A percentile compares a stretch with the other conserved stretches of the same genome.
Evolutionary conservation across 352 stramenopile genomes (phyloP).

Genomic region (Globisporangium solare): DNA sequence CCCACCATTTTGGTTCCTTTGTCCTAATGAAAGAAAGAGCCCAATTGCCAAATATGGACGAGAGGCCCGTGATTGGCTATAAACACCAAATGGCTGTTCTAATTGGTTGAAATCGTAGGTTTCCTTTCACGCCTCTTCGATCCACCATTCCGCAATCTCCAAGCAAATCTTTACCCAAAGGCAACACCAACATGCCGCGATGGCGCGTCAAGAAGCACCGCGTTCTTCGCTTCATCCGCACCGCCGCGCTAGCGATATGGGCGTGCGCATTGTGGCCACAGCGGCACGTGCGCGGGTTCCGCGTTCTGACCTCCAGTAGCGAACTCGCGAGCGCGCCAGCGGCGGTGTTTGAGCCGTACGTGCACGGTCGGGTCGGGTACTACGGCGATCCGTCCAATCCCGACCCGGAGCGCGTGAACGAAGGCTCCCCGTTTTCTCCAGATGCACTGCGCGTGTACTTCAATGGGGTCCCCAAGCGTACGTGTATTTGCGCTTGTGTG

Average conservation of each 20-base stretch:
- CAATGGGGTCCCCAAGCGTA: slow-evolving; percentile 33
- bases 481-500: slow-evolving; percentile 13
- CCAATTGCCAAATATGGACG: background rate
- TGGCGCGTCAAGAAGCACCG: background rate
- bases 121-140: slow-evolving; percentile 3
- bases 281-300: slow-evolving; percentile 17
- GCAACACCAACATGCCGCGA: background rate
- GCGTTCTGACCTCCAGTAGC: slow-evolving; percentile 27
- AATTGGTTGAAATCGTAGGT: slow-evolving; percentile 2
- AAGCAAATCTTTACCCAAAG: too few relatives aligned
- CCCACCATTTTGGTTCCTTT: slow-evolving; percentile 1
- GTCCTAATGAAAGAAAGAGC: background rate
- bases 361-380: slow-evolving; percentile 70
- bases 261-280: too few relatives aligned
- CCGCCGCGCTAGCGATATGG: background rate
- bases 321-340: slow-evolving; percentile 26
- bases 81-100: background rate
- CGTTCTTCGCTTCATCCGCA: background rate
- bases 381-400: slow-evolving; percentile 75
- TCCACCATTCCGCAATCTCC: background rate
- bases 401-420: slow-evolving; percentile 72
- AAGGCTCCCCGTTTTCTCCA: slow-evolving; percentile 73
- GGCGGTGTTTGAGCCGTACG: slow-evolving; percentile 82
- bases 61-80: background rate
- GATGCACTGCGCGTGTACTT: slow-evolving; percentile 64